A percentile compares a stretch with the other conserved stretches of the same genome.
phyloP scores from a whole-genome alignment of 1,284 basidiomycete genomes.

The Apiotrichum siamense region DNA sequence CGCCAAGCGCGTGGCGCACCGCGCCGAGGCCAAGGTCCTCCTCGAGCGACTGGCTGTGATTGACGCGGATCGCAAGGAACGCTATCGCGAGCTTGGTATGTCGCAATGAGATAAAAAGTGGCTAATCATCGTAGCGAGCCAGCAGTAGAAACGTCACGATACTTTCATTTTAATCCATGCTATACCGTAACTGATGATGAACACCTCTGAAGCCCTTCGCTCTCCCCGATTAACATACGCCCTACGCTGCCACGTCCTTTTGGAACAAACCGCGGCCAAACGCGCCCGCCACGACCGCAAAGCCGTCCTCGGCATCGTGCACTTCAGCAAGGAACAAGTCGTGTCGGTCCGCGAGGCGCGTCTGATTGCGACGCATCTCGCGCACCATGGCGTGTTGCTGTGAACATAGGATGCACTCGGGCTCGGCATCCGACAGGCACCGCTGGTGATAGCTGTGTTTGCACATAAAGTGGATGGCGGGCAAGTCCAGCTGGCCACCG shows the following conservation, averaged over 20 bases:
- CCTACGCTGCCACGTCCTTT: conserved; percentile 6
- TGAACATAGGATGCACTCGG: conserved; percentile 82
- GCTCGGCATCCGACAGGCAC: conserved; percentile 75
- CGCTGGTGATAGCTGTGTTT: conserved; percentile 93
- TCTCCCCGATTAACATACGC: background rate
- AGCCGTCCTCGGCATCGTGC: conserved; percentile 74
- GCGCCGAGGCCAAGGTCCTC: conserved; percentile 27
- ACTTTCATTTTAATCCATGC: conserved; percentile 2
- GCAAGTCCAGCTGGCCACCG: conserved; percentile 79
- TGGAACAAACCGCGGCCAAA: conserved; percentile 63
- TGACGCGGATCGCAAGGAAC: conserved; percentile 40
- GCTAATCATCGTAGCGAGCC: conserved; percentile 8
- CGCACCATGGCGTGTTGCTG: conserved; percentile 80
- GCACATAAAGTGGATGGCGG: conserved; percentile 96
- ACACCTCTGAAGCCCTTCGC: background rate
- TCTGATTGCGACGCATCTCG: conserved; percentile 78
- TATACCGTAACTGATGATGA: background rate
- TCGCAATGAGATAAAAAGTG: background rate
- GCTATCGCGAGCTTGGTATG: conserved; percentile 42
- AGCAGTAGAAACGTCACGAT: background rate
- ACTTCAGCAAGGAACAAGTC: conserved; percentile 84
- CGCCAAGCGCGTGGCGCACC: conserved; percentile 1
- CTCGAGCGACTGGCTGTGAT: conserved; percentile 36
- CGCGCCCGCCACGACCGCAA: conserved; percentile 69
- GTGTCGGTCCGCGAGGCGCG: conserved; percentile 72